Evolutionary conservation across 306 rosid species (phyloP), one percentile per base, ranked within the genome.

Genomic region (Prunus kanzakura): DNA sequence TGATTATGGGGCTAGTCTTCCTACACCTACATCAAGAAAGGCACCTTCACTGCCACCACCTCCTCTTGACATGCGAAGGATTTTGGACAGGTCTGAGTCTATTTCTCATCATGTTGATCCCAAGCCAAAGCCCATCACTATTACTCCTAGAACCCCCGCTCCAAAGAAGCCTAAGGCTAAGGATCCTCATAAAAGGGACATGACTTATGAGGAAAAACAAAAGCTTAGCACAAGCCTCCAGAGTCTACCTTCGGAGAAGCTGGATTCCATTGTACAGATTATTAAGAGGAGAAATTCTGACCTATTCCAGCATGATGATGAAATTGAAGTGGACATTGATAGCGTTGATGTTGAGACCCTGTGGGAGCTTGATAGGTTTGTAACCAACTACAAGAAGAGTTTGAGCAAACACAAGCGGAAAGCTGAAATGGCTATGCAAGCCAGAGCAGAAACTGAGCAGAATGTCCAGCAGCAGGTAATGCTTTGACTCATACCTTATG

Each of bases 321-420:
- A 95, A 78, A 89, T 95, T 81, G 98, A 95, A 84, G 98, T 95
- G 81, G 96, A 95, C 77, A 90, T 95, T 73, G 97, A 92, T 84
- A 92, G 90, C 1, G 95, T 95, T 71, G 97, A 95, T 84, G 84
- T 88, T 46, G 97, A 92, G 86, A 95, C 96, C 66, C 92, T 95
- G 47, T 95, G 97, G 98, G 97, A 95, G 87, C 98, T 92, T 60
- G 98, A 95, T 83, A 89, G 97, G 85, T 90, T 89, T 83, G 96
- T 95, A 51, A 90, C 96, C 58, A 95, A 95, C 86, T 90, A 88
- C 68, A 95, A 90, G 91, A 95, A 95, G 87, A 89, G 96, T 82
- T 87, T 95, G 85, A 95, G 96, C 88, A 95, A 95, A 80, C 84
- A 89, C 84, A 95, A 92, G 86, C 85, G 97, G 61, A 95, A 86